Evolutionary conservation across 495 filamentous ascomycete genomes (phyloP).

Genomic region (Penicillium cinerascens): DNA sequence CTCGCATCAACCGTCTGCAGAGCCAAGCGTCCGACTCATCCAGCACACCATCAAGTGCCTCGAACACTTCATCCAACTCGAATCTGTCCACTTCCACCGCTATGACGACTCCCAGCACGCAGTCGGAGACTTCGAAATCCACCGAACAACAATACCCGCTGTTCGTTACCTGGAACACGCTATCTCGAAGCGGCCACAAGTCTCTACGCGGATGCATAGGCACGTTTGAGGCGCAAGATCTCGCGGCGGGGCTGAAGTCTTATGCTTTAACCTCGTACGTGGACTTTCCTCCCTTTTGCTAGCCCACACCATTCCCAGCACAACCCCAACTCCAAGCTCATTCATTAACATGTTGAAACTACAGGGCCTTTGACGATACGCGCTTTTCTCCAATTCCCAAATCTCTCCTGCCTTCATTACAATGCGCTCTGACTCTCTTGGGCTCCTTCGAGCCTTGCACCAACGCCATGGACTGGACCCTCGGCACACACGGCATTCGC

Average conservation of each 20-base stretch:
- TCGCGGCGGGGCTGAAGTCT: slow-evolving; percentile 65
- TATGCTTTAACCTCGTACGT: slow-evolving; percentile 84
- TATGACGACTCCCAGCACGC: slow-evolving; percentile 45
- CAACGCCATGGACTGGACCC: slow-evolving; percentile 76
- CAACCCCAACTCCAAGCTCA: background rate
- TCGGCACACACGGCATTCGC: slow-evolving; percentile 80
- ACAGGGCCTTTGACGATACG: slow-evolving; percentile 76
- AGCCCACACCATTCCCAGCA: background rate
- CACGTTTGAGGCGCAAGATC: slow-evolving; percentile 79
- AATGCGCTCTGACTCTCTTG: slow-evolving; percentile 69
- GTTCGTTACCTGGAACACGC: slow-evolving; percentile 93
- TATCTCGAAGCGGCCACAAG: slow-evolving; percentile 57
- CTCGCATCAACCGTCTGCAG: slow-evolving; percentile 34
- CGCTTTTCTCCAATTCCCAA: slow-evolving; percentile 74
- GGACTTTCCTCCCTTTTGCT: slow-evolving; percentile 1
- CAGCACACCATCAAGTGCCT: slow-evolving; percentile 41
- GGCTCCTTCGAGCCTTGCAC: slow-evolving; percentile 71
- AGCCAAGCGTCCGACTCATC: slow-evolving; percentile 39
- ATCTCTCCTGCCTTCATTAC: slow-evolving; percentile 64
- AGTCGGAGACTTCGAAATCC: slow-evolving; percentile 23
- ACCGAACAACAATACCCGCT: slow-evolving; percentile 54
- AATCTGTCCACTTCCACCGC: slow-evolving; percentile 40
- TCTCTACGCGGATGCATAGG: slow-evolving; percentile 92
- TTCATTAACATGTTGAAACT: background rate
- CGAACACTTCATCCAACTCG: slow-evolving; percentile 42